These are phyloP conservation scores for Blastobotrys buckinghamii DNA, from an alignment of 1,139 yeast species.

Conservation along the genomic window DNA sequence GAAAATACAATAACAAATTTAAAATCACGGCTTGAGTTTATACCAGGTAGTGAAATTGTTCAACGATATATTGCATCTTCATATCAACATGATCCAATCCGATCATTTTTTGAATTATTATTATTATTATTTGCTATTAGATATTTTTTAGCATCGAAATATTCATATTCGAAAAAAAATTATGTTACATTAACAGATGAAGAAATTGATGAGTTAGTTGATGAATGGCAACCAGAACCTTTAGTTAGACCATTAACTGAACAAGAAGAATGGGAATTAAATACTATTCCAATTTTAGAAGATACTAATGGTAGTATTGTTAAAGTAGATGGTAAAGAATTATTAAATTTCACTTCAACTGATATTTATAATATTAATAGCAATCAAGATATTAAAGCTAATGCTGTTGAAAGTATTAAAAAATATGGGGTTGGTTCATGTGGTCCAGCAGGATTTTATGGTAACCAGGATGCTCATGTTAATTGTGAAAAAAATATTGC, in stretches of 20 bases:
- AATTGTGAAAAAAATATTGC: conserved; percentile 74
- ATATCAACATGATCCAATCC: conserved; percentile 87
- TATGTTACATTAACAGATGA: conserved; percentile 54
- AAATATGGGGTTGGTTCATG: conserved; percentile 95
- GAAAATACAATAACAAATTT: conserved; percentile 25
- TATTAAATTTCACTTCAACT: conserved; percentile 33
- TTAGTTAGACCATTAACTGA: conserved; percentile 51
- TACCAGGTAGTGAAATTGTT: conserved; percentile 77
- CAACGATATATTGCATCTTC: conserved; percentile 80
- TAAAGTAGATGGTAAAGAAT: conserved; percentile 25
- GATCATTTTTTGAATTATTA: conserved; percentile 76
- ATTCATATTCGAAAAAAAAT: conserved; percentile 70
- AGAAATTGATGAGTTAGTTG: conserved; percentile 78
- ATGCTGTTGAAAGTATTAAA: conserved; percentile 54
- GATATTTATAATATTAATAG: conserved; percentile 59
- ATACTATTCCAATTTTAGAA: conserved; percentile 55
- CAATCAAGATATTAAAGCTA: conserved; percentile 43
- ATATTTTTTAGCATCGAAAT: conserved; percentile 77
- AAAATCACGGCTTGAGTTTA: conserved; percentile 19
- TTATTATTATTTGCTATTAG: conserved; percentile 78
- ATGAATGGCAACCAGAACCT: conserved; percentile 90
- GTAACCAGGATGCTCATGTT: conserved; percentile 89
- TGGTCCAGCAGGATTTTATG: conserved; percentile 97
- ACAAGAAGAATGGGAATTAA: conserved; percentile 56
- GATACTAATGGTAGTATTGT: conserved; percentile 56